Percentiles rank a stretch among this genome's conserved stretches.
Evolutionary conservation across 495 filamentous ascomycete genomes (phyloP).

Genomic region (Penicillium robsamsonii): DNA sequence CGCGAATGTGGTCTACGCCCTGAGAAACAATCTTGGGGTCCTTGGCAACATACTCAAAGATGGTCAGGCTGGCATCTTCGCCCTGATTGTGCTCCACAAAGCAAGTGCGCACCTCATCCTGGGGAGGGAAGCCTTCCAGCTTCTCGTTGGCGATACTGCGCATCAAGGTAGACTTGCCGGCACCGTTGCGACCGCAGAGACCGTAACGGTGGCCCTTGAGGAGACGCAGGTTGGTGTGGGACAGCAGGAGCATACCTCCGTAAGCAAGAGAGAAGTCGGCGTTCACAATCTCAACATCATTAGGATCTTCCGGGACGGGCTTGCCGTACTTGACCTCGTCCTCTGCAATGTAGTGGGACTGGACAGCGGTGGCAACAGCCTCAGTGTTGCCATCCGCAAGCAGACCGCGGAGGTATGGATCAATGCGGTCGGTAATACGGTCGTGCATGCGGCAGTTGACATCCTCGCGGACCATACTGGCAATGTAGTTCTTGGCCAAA

Average conservation of each 20-base stretch:
- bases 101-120: conserved; percentile 87
- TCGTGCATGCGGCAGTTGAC: conserved; percentile 77
- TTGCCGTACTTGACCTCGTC: conserved; percentile 84
- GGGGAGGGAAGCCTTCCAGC: conserved; percentile 93
- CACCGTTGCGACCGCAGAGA: conserved; percentile 93
- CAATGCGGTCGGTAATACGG: conserved; percentile 64
- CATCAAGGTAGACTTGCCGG: conserved; percentile 98
- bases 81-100: conserved; percentile 99
- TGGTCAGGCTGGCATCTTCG: conserved; percentile 92
- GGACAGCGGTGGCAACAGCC: conserved; percentile 61
- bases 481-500: conserved; percentile 69
- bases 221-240: conserved; percentile 91
- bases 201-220: conserved; percentile 96
- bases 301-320: conserved; percentile 80
- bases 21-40: conserved; percentile 77
- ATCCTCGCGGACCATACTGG: conserved; percentile 84
- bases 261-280: conserved; percentile 97
- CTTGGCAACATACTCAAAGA: conserved; percentile 84
- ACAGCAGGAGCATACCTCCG: conserved; percentile 95
- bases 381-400: conserved; percentile 57
- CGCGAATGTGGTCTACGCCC: conserved; percentile 73
- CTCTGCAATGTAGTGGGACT: conserved; percentile 72
- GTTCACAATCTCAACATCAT: conserved; percentile 92
- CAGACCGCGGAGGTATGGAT: conserved; percentile 73
- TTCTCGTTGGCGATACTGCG: conserved; percentile 92